Evolutionary conservation across 768 basidiomycete genomes (phyloP).

Genomic region (Neoboletus brunneissimus): DNA sequence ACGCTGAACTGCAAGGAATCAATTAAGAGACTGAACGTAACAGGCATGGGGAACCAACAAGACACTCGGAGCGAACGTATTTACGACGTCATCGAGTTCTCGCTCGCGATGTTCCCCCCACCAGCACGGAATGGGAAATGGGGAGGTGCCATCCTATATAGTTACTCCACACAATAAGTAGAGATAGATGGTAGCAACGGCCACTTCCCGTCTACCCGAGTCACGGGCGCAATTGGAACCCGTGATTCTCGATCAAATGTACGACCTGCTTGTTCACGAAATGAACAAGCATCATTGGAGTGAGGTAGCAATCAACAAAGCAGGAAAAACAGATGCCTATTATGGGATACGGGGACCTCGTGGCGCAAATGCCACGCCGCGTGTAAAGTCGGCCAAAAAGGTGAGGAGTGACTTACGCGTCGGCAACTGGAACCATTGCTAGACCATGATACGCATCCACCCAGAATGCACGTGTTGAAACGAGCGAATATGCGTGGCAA

Average conservation of each 20-base stretch:
- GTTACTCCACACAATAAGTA: constrained; percentile 10
- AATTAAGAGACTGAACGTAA: not conserved
- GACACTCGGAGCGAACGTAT: not conserved
- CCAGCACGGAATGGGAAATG: not conserved
- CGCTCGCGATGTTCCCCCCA: not conserved
- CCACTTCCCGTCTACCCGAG: constrained; percentile 11
- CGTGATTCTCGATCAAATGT: constrained; percentile 19
- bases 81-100: not conserved
- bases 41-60: not conserved
- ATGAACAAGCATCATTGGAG: constrained; percentile 14
- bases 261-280: constrained; percentile 10
- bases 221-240: constrained; percentile 7
- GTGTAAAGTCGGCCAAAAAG: constrained; percentile 3
- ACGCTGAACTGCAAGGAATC: not conserved
- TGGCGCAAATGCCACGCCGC: constrained; percentile 15
- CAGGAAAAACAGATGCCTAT: constrained; percentile 3
- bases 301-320: constrained; percentile 12
- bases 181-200: constrained; percentile 20
- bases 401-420: constrained; percentile 52
- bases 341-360: constrained; percentile 14
- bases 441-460: constrained; percentile 80
- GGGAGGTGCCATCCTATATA: constrained; percentile 1
- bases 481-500: constrained; percentile 49
- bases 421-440: constrained; percentile 83
- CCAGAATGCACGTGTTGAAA: constrained; percentile 80